Base-by-base conservation (phyloP, 371 early-diverging fungal species). In the Apophysomyces sp. region DNA sequence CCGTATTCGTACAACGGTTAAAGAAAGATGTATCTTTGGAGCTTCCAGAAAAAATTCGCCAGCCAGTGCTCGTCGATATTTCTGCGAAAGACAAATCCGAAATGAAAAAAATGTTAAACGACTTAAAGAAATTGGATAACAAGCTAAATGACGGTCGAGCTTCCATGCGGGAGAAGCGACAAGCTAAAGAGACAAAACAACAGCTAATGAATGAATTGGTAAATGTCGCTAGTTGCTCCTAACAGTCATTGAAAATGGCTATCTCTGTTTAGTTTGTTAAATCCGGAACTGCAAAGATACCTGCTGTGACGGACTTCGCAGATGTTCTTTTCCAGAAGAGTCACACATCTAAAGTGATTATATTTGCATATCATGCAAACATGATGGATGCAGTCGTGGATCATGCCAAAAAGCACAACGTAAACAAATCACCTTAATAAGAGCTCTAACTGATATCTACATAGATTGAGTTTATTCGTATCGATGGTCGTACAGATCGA, bases 341-440 rank as follows among this genome's bases (percentile, higher is more conserved):
- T 9, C 68, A 52, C 29, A 51, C 69, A 6, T 74, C 76, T 5
- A 89, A 89, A 55, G 81, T 85, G 40, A 59, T 90, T 15, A 67
- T 91, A 2, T 87, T 87, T 73, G 89, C 83, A 8, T 87, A 84
- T 58, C 90, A 92, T 55, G 44, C 44, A 8, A 57, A 59, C 0
- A 76, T 86, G 34, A 15, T 86, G 18, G 65, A 82, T 51, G 72
- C 53, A 8, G 61, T 90, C 11, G 66, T 70, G 28, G 63, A 65
- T 26, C 55, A 32, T 11, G 28, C 80, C 24, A 60, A 52, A 8
- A 64, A 68, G 32, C 44, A 61, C 52, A 61, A 66, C 41, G 74
- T 68, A 66, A 60, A 27, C 31, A 15, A 4, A 37, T 37, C 31
- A 16, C 27, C 2, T 16, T 9, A 41, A 40, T 15, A 15, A 31